phyloP scores from a whole-genome alignment of 1,284 basidiomycete species.

The Bjerkandera adusta region DNA sequence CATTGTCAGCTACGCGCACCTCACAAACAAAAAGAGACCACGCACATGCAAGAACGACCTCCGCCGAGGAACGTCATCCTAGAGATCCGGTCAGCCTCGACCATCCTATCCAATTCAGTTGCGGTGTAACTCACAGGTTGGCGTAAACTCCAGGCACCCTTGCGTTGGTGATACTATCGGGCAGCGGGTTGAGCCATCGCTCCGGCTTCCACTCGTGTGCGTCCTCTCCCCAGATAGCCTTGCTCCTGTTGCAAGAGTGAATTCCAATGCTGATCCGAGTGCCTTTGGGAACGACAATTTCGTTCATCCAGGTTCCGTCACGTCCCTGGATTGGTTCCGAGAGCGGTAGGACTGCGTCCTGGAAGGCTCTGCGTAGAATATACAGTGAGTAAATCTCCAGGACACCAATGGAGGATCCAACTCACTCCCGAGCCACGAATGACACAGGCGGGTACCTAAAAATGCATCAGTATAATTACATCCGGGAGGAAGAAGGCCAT shows the following conservation, averaged over 20 bases:
- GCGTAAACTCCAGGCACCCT: conserved; percentile 25
- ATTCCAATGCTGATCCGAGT: conserved; percentile 28
- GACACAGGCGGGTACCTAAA: conserved; percentile 6
- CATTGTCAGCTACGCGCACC: conserved; percentile 1
- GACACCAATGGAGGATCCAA: neutral
- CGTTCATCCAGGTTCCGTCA: conserved; percentile 34
- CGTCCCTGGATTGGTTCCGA: conserved; percentile 22
- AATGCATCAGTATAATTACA: conserved; percentile 5
- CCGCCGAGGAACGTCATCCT: conserved; percentile 39
- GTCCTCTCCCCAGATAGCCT: conserved; percentile 30
- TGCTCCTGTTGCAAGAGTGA: conserved; percentile 27
- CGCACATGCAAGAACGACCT: conserved; percentile 33
- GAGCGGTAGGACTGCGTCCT: conserved; percentile 25
- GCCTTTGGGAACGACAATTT: conserved; percentile 41
- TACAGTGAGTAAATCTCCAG: neutral
- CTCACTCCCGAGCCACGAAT: conserved; percentile 7
- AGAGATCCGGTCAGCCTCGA: neutral
- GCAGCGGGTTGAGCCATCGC: conserved; percentile 25
- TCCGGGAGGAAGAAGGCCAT: neutral
- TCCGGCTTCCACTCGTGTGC: conserved; percentile 31
- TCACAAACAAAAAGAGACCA: conserved; percentile 3
- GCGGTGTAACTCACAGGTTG: conserved; percentile 18
- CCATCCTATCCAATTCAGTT: neutral
- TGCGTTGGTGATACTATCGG: conserved; percentile 18
- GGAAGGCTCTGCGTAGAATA: conserved; percentile 24